Conservation (phyloP, 768 basidiomycete species). For the Russula vinacea region DNA sequence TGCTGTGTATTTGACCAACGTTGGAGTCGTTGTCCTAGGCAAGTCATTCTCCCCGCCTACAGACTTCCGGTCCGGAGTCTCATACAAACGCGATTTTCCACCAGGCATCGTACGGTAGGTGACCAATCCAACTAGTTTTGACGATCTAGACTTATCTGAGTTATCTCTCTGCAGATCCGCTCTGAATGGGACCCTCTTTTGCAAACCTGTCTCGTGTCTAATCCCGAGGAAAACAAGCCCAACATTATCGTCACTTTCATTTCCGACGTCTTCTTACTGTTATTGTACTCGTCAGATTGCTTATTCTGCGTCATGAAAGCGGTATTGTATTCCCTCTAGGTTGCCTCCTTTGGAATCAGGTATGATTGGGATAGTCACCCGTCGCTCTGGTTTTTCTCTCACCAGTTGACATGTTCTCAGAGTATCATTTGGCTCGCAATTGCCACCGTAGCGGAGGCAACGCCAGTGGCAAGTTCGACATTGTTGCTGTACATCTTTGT, state of each 20-base stretch:
- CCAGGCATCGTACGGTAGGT: neutral
- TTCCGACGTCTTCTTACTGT: neutral
- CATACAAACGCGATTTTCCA: no score
- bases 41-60: no score
- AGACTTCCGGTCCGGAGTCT: no score
- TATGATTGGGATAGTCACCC: neutral
- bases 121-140: neutral
- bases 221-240: neutral
- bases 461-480: neutral
- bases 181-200: neutral
- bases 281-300: neutral
- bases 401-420: neutral
- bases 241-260: neutral
- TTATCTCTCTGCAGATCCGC: neutral
- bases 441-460: neutral
- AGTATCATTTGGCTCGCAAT: neutral
- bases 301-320: neutral
- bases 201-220: neutral
- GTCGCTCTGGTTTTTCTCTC: neutral
- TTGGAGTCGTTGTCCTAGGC: no score
- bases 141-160: neutral
- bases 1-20: no score
- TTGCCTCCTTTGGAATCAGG: neutral
- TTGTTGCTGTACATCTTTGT: neutral
- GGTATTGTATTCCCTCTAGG: neutral